phyloP scores from a whole-genome alignment of 495 filamentous ascomycete genomes.

The Barbatosphaeria neglecta region DNA sequence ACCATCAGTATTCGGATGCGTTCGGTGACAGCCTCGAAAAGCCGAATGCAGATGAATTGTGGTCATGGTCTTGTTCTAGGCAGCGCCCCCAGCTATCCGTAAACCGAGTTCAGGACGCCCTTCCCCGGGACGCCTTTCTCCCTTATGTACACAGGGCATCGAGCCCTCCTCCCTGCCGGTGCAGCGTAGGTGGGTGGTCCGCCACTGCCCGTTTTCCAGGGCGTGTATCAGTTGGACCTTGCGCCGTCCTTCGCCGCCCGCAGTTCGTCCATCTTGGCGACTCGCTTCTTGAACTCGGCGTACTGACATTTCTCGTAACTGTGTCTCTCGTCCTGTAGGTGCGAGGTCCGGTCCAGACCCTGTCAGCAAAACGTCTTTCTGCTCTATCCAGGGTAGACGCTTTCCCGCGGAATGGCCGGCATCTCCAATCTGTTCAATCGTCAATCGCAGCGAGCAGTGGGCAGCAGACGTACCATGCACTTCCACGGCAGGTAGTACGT shows the following conservation, averaged over 20 bases:
- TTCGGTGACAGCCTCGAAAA: background rate
- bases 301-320: conserved; percentile 99
- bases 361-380: no score
- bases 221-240: conserved; percentile 63
- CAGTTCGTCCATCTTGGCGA: conserved; percentile 96
- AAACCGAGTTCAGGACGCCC: no score
- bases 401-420: no score
- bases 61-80: background rate
- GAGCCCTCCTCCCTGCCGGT: background rate
- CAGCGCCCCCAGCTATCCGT: background rate
- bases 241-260: conserved; percentile 73
- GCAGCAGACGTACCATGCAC: conserved; percentile 63
- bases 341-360: background rate
- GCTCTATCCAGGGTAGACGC: no score
- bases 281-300: conserved; percentile 94
- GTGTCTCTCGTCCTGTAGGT: conserved; percentile 74
- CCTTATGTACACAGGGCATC: conserved; percentile 1
- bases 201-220: background rate
- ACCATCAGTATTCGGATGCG: no score
- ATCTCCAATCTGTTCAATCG: no score
- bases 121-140: no score
- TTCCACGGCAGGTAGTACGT: conserved; percentile 96
- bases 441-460: no score
- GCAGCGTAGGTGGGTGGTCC: no score
- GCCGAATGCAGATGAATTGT: background rate